Percentiles rank a stretch among this genome's conserved stretches.
These are phyloP conservation scores for Pleurotus eryngii DNA, from an alignment of 768 basidiomycete genomes.

Conservation along the genomic window DNA sequence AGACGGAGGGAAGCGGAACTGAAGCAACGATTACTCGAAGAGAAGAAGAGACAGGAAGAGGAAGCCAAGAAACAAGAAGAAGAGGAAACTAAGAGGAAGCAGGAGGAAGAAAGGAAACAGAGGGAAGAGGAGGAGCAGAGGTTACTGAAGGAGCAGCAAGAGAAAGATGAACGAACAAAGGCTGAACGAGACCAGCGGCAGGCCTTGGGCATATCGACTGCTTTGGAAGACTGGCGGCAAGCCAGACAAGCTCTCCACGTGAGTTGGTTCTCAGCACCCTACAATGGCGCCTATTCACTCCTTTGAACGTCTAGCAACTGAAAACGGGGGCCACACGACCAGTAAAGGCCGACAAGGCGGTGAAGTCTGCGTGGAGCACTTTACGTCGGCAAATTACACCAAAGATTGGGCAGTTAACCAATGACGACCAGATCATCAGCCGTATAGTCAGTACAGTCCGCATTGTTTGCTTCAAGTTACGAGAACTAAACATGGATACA, in stretches of 20 bases:
- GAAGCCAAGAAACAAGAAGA: slow-evolving; percentile 41
- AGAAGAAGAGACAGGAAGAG: slow-evolving; percentile 44
- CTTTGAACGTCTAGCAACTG: slow-evolving; percentile 39
- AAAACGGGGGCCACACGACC: slow-evolving; percentile 62
- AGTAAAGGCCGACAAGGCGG: slow-evolving; percentile 55
- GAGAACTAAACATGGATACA: slow-evolving; percentile 13
- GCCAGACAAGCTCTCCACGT: slow-evolving; percentile 57
- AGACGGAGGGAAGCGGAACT: slow-evolving; percentile 45
- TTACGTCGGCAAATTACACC: slow-evolving; percentile 78
- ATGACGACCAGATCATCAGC: slow-evolving; percentile 55
- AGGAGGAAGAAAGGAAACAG: slow-evolving; percentile 34
- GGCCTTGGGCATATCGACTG: slow-evolving; percentile 47
- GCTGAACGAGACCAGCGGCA: slow-evolving; percentile 37
- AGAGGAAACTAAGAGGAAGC: slow-evolving; percentile 37
- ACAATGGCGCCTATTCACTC: background rate
- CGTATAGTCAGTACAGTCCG: slow-evolving; percentile 49
- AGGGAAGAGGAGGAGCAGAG: slow-evolving; percentile 36
- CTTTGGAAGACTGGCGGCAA: slow-evolving; percentile 62
- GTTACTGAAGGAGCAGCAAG: slow-evolving; percentile 29
- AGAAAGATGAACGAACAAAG: slow-evolving; percentile 27
- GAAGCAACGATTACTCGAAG: slow-evolving; percentile 36
- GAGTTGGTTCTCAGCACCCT: slow-evolving; percentile 13
- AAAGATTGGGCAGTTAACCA: slow-evolving; percentile 85
- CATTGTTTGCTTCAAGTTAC: slow-evolving; percentile 6
- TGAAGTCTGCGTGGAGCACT: slow-evolving; percentile 62